A percentile compares a stretch with the other conserved stretches of the same genome.
Evolutionary conservation across 2,329 filamentous ascomycete species (phyloP).

Genomic region (Lachnellula cervina): DNA sequence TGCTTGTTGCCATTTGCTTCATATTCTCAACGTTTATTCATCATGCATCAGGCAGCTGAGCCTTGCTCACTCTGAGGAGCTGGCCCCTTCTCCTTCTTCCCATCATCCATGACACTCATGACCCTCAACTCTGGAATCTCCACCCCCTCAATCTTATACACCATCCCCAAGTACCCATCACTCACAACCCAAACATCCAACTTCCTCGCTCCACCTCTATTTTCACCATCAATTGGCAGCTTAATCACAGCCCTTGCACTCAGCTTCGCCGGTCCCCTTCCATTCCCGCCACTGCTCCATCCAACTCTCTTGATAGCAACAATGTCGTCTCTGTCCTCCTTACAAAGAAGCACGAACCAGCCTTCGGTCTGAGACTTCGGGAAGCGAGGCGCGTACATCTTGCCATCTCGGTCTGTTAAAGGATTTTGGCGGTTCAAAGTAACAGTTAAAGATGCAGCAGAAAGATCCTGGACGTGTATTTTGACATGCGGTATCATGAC

Average conservation of each 20-base stretch:
- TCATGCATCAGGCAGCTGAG: too few species aligned
- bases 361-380: slow-evolving; percentile 94
- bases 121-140: slow-evolving; percentile 29
- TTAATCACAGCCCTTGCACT: slow-evolving; percentile 55
- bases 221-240: slow-evolving; percentile 42
- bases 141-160: slow-evolving; percentile 32
- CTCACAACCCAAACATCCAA: slow-evolving; percentile 75
- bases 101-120: slow-evolving; percentile 20
- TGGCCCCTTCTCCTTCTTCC: slow-evolving; percentile 16
- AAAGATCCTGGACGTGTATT: slow-evolving; percentile 56
- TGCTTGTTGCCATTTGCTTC: too few species aligned
- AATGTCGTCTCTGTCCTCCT: slow-evolving; percentile 65
- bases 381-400: slow-evolving; percentile 82
- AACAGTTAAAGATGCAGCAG: slow-evolving; percentile 58
- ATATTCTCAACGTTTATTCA: too few species aligned
- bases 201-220: slow-evolving; percentile 42
- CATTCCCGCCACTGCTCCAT: slow-evolving; percentile 48
- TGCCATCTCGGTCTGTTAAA: slow-evolving; percentile 58
- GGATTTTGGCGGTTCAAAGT: slow-evolving; percentile 63
- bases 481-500: slow-evolving; percentile 64
- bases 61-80: neutral
- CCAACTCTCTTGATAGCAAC: slow-evolving; percentile 80
- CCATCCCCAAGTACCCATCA: slow-evolving; percentile 80
- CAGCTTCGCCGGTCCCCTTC: slow-evolving; percentile 33
- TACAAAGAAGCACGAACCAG: slow-evolving; percentile 78